Percentiles rank a stretch among this genome's conserved stretches.
phyloP scores from a whole-genome alignment of 352 stramenopile genomes.

The Phytophthora europaea region DNA sequence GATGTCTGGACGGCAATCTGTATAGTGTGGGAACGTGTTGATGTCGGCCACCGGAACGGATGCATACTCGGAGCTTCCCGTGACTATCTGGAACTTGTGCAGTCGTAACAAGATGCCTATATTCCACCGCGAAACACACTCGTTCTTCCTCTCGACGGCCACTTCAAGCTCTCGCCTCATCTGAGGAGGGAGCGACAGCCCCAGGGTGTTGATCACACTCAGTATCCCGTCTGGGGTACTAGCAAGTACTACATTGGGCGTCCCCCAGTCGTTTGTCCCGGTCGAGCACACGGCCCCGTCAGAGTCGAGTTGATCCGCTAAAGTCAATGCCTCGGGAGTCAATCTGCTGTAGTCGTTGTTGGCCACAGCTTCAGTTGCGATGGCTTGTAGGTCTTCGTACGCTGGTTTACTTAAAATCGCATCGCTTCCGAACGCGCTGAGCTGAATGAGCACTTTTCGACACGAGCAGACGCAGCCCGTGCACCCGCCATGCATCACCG shows the following conservation, averaged over 20 bases:
- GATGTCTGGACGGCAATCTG: conserved; percentile 31
- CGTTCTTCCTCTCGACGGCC: conserved; percentile 24
- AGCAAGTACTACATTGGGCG: conserved; percentile 23
- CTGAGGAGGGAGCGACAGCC: conserved; percentile 22
- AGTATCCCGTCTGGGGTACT: conserved; percentile 15
- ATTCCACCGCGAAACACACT: conserved; percentile 30
- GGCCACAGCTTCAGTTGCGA: conserved; percentile 14
- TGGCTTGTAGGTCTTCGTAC: conserved; percentile 28
- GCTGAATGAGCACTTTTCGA: conserved; percentile 34
- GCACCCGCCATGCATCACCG: conserved; percentile 30
- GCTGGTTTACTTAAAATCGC: conserved; percentile 29
- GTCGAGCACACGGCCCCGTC: conserved; percentile 28
- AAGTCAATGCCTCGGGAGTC: conserved; percentile 10
- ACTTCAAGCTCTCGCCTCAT: conserved; percentile 29
- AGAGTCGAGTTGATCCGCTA: conserved; percentile 23
- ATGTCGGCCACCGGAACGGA: conserved; percentile 35
- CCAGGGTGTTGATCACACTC: conserved; percentile 20
- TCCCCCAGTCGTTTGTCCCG: conserved; percentile 29
- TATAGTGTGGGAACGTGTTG: conserved; percentile 40
- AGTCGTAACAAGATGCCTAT: conserved; percentile 28
- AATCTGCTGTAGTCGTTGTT: conserved; percentile 15
- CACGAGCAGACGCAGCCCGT: conserved; percentile 22
- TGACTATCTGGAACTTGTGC: conserved; percentile 35
- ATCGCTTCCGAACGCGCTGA: conserved; percentile 25
- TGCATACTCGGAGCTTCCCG: conserved; percentile 25